phyloP scores from a whole-genome alignment of 768 basidiomycete species.

The Flagelloscypha sp. region DNA sequence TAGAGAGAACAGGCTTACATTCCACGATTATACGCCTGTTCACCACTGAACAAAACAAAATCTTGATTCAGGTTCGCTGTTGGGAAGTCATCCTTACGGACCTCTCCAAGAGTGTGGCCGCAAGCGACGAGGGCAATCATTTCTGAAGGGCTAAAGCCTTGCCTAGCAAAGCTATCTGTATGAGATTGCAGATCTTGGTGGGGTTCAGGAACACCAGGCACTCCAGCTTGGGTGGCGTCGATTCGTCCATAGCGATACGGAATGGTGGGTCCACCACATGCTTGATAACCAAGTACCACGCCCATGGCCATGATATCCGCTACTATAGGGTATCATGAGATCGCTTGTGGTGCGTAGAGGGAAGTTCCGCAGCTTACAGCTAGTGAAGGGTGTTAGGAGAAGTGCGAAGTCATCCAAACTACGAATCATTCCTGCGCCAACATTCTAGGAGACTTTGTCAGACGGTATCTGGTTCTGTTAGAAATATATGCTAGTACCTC shows the following conservation, averaged over 20 bases:
- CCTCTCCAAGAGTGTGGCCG: slow-evolving; percentile 44
- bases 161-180: slow-evolving; percentile 29
- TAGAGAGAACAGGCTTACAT: no score
- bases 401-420: slow-evolving; percentile 33
- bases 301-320: slow-evolving; percentile 38
- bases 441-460: slow-evolving; percentile 26
- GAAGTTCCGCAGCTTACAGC: slow-evolving; percentile 31
- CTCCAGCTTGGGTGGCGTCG: slow-evolving; percentile 31
- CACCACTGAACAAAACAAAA: no score
- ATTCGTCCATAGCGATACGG: slow-evolving; percentile 34
- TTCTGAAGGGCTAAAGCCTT: slow-evolving; percentile 33
- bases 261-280: slow-evolving; percentile 39
- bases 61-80: no score
- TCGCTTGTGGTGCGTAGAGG: not conserved
- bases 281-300: slow-evolving; percentile 26
- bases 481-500: slow-evolving; percentile 31
- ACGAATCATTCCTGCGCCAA: slow-evolving; percentile 37
- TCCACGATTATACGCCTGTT: no score
- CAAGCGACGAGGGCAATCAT: slow-evolving; percentile 46
- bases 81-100: slow-evolving; percentile 38
- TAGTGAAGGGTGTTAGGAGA: slow-evolving; percentile 35
- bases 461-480: not conserved
- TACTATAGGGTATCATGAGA: slow-evolving; percentile 19
- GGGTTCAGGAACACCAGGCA: slow-evolving; percentile 35
- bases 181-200: slow-evolving; percentile 31